Evolutionary conservation across 441 rosid species (phyloP).

Genomic region (Arabidopsis lyrata): DNA sequence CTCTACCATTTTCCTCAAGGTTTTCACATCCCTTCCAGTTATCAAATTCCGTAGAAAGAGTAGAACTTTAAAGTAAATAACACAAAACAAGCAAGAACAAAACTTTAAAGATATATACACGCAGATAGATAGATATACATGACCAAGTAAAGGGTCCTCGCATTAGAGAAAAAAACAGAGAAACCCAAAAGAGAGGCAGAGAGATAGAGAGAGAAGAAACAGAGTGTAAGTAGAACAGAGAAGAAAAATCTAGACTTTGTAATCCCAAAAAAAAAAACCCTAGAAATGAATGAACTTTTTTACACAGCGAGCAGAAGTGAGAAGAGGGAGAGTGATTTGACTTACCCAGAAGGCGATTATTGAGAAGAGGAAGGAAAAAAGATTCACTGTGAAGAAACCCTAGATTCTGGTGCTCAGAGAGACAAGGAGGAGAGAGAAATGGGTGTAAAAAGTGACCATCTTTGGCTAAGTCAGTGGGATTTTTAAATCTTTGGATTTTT

Average conservation of each 20-base stretch:
- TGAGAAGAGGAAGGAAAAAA: slow-evolving; percentile 38
- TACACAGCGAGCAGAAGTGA: not conserved
- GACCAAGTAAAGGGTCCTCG: slow-evolving; percentile 14
- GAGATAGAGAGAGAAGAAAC: slow-evolving; percentile 28
- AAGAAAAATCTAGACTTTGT: slow-evolving; percentile 23
- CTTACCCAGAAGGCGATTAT: slow-evolving; percentile 46
- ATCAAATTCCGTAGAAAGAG: not conserved
- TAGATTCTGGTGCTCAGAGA: slow-evolving; percentile 46
- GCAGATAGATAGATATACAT: slow-evolving; percentile 1
- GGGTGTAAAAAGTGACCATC: slow-evolving; percentile 21
- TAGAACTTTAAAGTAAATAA: not conserved
- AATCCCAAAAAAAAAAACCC: slow-evolving; percentile 14
- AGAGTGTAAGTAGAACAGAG: slow-evolving; percentile 27
- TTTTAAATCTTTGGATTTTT: slow-evolving; percentile 34
- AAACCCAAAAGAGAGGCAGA: slow-evolving; percentile 12
- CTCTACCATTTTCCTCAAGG: not conserved
- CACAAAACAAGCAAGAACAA: slow-evolving; percentile 33
- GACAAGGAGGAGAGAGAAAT: slow-evolving; percentile 41
- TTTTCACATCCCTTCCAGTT: not conserved
- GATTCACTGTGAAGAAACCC: slow-evolving; percentile 52
- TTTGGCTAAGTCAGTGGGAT: slow-evolving; percentile 39
- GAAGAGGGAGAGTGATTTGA: slow-evolving; percentile 16
- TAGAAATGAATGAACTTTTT: not conserved
- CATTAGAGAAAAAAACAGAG: slow-evolving; percentile 23
- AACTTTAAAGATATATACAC: slow-evolving; percentile 18